phyloP scores from a whole-genome alignment of 208 protist species.

The Trypanosoma grayi region DNA sequence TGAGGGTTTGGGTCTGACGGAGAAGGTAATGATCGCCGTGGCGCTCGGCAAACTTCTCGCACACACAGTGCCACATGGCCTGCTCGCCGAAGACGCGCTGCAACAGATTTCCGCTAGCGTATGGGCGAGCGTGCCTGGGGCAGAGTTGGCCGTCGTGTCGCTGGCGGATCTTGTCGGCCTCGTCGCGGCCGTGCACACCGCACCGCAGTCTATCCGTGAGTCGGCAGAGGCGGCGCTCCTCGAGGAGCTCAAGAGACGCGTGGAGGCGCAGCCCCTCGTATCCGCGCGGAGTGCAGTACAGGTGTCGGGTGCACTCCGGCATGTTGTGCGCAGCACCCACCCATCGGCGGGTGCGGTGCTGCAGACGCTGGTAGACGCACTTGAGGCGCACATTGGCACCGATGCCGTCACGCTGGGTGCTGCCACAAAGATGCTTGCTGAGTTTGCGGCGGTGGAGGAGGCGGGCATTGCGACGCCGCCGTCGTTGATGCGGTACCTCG shows the following conservation, averaged over 20 bases:
- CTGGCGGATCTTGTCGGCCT: constrained; percentile 24
- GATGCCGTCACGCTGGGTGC: constrained; percentile 19
- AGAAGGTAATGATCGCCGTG: constrained; percentile 26
- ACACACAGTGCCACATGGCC: background rate
- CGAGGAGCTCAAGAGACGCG: constrained; percentile 14
- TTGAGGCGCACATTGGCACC: constrained; percentile 12
- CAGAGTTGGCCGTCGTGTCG: constrained; percentile 21
- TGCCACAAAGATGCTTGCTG: constrained; percentile 16
- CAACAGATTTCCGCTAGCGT: constrained; percentile 11
- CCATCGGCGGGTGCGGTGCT: background rate
- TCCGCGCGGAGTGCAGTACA: constrained; percentile 17
- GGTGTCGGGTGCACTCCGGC: constrained; percentile 9
- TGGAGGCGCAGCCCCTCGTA: constrained; percentile 11
- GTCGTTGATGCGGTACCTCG: constrained; percentile 15
- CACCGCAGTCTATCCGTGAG: constrained; percentile 12
- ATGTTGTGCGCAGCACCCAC: constrained; percentile 1
- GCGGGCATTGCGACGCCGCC: background rate
- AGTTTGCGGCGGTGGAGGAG: constrained; percentile 9
- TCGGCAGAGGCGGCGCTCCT: background rate
- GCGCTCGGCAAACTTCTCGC: constrained; percentile 17
- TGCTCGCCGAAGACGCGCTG: constrained; percentile 13
- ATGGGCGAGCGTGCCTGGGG: constrained; percentile 14
- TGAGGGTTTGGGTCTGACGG: constrained; percentile 23
- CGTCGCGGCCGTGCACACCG: constrained; percentile 10
- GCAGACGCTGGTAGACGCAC: background rate